A percentile compares a stretch with the other conserved stretches of the same genome.
These are phyloP conservation scores for Acidomyces sp. DNA, from an alignment of 495 filamentous ascomycete species.

Conservation along the genomic window DNA sequence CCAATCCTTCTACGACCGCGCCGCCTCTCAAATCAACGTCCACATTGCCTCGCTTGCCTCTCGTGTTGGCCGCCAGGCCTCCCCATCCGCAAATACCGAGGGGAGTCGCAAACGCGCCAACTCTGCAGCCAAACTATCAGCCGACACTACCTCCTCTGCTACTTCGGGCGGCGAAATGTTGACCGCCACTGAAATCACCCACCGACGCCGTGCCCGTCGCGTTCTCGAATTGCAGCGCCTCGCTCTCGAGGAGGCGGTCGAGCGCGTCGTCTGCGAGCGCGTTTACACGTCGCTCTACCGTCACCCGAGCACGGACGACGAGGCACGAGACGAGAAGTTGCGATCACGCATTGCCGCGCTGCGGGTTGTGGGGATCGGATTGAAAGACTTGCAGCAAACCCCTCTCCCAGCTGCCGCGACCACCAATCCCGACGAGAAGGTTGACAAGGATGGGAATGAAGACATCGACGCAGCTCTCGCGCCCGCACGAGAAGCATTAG, in stretches of 20 bases:
- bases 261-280: conserved; percentile 71
- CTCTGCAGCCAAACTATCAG: conserved; percentile 7
- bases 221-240: conserved; percentile 60
- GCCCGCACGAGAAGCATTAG: conserved; percentile 56
- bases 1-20: conserved; percentile 83
- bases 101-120: conserved; percentile 5
- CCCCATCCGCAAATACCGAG: conserved; percentile 31
- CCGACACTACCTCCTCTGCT: conserved; percentile 1
- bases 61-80: conserved; percentile 51
- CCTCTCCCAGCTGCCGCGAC: conserved; percentile 37
- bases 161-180: conserved; percentile 72
- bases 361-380: conserved; percentile 74
- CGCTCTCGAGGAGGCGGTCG: conserved; percentile 82
- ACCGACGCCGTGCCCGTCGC: conserved; percentile 64
- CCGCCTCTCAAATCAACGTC: conserved; percentile 70
- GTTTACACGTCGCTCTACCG: conserved; percentile 83
- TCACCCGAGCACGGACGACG: conserved; percentile 83
- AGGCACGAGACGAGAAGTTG: conserved; percentile 87
- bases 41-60: conserved; percentile 75
- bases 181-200: conserved; percentile 68
- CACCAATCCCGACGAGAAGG: conserved; percentile 40
- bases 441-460: too few relatives aligned
- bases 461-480: conserved; percentile 62
- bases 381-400: conserved; percentile 76
- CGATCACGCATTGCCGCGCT: conserved; percentile 89